Evolutionary conservation across 495 filamentous ascomycete species (phyloP), one percentile per base, ranked within the genome.

Genomic region (Mycothermus thermophilus): DNA sequence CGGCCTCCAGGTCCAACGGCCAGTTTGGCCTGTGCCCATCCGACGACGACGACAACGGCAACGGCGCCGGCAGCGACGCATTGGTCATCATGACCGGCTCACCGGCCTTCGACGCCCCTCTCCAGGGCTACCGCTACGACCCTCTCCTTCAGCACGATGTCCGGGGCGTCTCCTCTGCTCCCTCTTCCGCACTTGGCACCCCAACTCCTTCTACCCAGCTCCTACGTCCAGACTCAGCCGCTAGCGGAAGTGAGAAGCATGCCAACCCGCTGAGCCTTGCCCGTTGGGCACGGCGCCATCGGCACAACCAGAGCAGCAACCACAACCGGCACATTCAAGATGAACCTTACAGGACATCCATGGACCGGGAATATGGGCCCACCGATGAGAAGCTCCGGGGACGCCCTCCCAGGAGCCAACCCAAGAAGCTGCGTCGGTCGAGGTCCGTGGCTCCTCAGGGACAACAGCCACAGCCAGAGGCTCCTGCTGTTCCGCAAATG

Each of bases 401-500:
- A n/a, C n/a, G n/a, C n/a, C n/a, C n/a, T 27, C 37, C 19, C 38
- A 52, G 26, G 37, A 30, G 14, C 34, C 41, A 27, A 27, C 25
- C 35, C 27, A 55, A 46, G 30, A 47, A 40, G 34, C 20, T 21
- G 19, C 37, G 32, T 14, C 52, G 31, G 20, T 40, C 46, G 24
- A 49, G 50, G 33, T 43, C 44, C 17, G 43, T 29, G 31, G 50
- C 40, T 34, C 37, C 43, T 12, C 40, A 51, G 34, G 49, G 42
- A 38, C 40, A 42, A 32, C 44, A 45, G 26, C 25, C 47, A 7
- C 50, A n/a, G n/a, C n/a, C n/a, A n/a, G n/a, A 50, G 32, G 18
- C 41, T 11, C 35, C 33, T 12, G 33, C 31, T 5, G 45, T 50
- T 12, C 54, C 54, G 24, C 54, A 55, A 35, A 51, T 58, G 50